Evolutionary conservation across 257 asterid species (phyloP), one percentile per base, ranked within the genome.

Genomic region (Scutellaria baicalensis): DNA sequence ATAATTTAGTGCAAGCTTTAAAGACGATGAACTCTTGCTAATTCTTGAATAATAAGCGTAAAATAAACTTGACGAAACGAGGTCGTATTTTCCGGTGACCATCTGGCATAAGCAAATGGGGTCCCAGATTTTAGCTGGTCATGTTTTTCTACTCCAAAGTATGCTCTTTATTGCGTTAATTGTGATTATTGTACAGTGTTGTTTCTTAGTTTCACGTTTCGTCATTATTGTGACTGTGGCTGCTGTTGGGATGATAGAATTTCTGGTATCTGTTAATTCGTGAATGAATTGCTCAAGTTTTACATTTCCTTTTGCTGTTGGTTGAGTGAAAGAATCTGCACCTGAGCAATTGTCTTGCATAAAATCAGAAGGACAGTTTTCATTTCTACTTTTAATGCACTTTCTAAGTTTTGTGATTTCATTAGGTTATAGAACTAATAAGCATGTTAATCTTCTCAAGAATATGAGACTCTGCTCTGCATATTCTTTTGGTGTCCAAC

Each of bases 21-120:
- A n/a, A n/a, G n/a, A n/a, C n/a, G n/a, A n/a, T n/a, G n/a, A n/a
- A n/a, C n/a, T n/a, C n/a, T n/a, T n/a, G n/a, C n/a, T n/a, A n/a
- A n/a, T n/a, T n/a, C n/a, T n/a, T n/a, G n/a, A n/a, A n/a, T n/a
- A n/a, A n/a, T n/a, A n/a, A n/a, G n/a, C n/a, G n/a, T n/a, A n/a
- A n/a, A n/a, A n/a, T n/a, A n/a, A n/a, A n/a, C n/a, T n/a, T n/a
- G 91, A 89, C 47, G 91, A 89, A 72, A 83, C 93, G 70, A 80
- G 88, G 78, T 70, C 86, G 66, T 84, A 78, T 86, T 89, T 89
- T 44, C 91, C 93, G 3, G 87, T 86, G 7, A 75, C 93, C 56
- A 83, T 89, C 66, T 84, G 93, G 96, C 86, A 86, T 40, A 86
- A 80, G 79, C 83, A 78, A 68, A 78, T 86, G 84, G 79, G 83